Base-by-base conservation (phyloP, 176 grass and related monocot species). In the Avena atlantica region DNA sequence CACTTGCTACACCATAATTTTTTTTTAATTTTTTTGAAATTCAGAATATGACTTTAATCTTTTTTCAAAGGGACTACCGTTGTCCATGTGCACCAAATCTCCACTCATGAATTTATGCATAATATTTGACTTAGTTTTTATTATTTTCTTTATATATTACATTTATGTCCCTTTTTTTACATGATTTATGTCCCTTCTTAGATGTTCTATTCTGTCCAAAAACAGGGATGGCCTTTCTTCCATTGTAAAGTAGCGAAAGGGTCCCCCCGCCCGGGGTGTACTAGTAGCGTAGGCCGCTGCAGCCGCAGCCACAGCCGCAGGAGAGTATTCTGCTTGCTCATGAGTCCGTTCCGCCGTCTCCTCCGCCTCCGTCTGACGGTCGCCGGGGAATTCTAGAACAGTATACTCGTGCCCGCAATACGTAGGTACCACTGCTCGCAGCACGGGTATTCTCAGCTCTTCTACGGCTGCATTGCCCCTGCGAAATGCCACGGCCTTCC, bases 401-500 rank as follows among this genome's bases (percentile, higher is more conserved):
- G 15, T 20, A 6, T 36, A 9, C 52, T 12, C 49, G 23, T 20
- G 8, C 50, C 15, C 25, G 74, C 74, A 20, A 77, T 20, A 50
- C 25, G 9, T 36, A 55, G 50, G 50, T 20, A 77, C 74, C 74
- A 12, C 17, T 56, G 25, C 50, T 29, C 8, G 25, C 74, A 36
- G 50, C 51, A 2, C 25, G 56, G 74, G 48, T 16, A 24, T 52
- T 53, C 24, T 14, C 73, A 4, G 2, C 25, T 57, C 74, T 31
- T 77, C 74, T 36, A 34, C 29, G 74, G 74, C 74, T 34, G 74
- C 74, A 77, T 77, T 77, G 51, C 74, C 27, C 20, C 25, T 0
- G 31, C 74, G 74, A 56, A 77, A 77, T 77, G 74, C 27, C 49
- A 36, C 5, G 50, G 50, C 50, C 74, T 77, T 77, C 74, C 79